Base-by-base conservation (phyloP, 1,139 yeast genomes). In the Pneumocystis sp. region DNA sequence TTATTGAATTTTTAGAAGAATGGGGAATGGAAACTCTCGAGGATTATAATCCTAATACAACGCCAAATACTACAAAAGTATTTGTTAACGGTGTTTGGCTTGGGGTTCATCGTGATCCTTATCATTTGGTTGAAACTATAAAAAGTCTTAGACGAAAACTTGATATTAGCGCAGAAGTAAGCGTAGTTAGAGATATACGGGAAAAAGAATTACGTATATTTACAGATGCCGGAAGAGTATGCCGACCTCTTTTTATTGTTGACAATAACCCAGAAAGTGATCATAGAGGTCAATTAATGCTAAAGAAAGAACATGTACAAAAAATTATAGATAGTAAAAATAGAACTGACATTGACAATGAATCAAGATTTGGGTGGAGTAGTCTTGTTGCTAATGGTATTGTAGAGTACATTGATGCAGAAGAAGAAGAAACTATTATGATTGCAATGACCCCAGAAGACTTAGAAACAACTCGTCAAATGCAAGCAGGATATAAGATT, bases 21-120 rank as follows among this genome's bases (percentile, higher is more conserved):
- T 95, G 97, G 97, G 99, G 98, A 77, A 87, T 95, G 89, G 97
- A 93, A 76, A 96, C 97, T 25, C 81, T 93, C 73, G 96, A 93
- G 74, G 97, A 91, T 74, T 93, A 89, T 75, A 93, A 89, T 67
- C 97, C 98, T 57, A 89, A 89, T 67, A 89, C 89, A 70, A 85
- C 91, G 65, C 95, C 95, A 63, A 90, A 88, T 74, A 89, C 96
- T 34, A 91, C 97, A 2, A 84, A 96, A 77, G 93, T 95, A 66
- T 93, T 95, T 75, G 96, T 93, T 64, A 93, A 93, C 74, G 99
- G 99, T 81, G 97, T 93, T 67, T 95, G 98, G 98, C 95, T 91
- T 63, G 99, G 99, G 79, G 93, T 95, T 60, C 97, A 93, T 75
- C 85, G 96, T 78, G 96, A 93, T 71, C 97, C 98, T 59, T 89